Evolutionary conservation across 148 eudicot species (phyloP), one percentile per base, ranked within the genome.

Genomic region (Vaccinium myrtillus): DNA sequence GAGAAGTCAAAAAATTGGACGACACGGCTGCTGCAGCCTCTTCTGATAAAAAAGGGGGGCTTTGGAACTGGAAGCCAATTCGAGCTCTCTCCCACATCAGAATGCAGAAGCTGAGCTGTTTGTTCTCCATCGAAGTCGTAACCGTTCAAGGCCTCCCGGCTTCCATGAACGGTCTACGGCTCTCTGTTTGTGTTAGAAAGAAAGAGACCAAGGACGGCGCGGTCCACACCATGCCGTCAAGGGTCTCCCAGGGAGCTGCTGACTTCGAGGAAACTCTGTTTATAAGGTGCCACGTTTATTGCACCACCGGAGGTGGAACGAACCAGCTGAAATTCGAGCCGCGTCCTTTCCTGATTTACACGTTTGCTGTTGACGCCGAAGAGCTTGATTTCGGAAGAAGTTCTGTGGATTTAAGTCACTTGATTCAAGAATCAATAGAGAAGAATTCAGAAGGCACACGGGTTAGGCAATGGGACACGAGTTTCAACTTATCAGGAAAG

Each of bases 1-100:
- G 61, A 73, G 86, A 88, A 36, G 14, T 50, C 4, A 90, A 71
- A 81, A 83, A 86, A 69, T 86, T 88, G 46, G 90, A 85, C 19
- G 83, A 81, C 71, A 8, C 30, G 10, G 13, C 32, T n/a, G 2
- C 86, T n/a, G 27, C 86, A 0, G 77, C 90, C 0, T 77, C 84
- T 1, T 65, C 71, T 1, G 71, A 23, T 23, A 92, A 89, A 13
- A 96, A 96, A 88, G 94, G 92, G 86, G 98, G 98, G 10, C 87
- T 97, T 1, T 97, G 98, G 99, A 94, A 90, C 56, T 97, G 99
- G 99, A 95, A 97, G 87, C 99, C 99, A 18, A 92, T 97, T 49
- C 84, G 98, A 55, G 99, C 97, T 8, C 90, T 97, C 6, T 78
- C 98, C 7, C 99, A 93, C 82, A 97, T 97, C 23, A 89, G 91